Evolutionary conservation across 768 basidiomycete species (phyloP), one percentile per base, ranked within the genome.

Genomic region (Suillus subluteus): DNA sequence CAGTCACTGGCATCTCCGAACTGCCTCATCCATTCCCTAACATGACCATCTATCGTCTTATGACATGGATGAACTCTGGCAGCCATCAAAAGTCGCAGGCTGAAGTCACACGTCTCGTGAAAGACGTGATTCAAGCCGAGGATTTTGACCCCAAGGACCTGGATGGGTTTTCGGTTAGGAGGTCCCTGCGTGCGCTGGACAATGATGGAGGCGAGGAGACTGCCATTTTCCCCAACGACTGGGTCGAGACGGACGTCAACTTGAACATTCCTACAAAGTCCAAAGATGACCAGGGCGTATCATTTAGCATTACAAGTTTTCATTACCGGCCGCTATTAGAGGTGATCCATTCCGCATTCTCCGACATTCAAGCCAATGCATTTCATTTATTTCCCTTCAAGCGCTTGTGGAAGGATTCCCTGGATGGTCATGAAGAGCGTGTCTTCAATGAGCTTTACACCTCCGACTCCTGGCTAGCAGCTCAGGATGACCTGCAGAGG

Each of bases 321-420:
- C 63, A 40, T 35, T 72, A 65, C 30, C 54, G 70, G 12, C 68
- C 71, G 0, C 48, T 76, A 2, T 52, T 68, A 4, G 64, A 59
- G 0, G 68, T 73, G 0, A 66, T 75, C 0, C n/a, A 61, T 2
- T 37, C 66, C 0, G 70, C 66, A 5, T 69, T 72, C 23, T 2
- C 61, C 0, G 65, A 72, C 3, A 41, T 41, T 0, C 16, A 30
- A 0, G 21, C 68, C 0, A 71, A 67, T 23, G 4, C 21, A 12
- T 73, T 76, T 46, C 73, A 76, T 62, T 66, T 72, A 5, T 68
- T 55, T 0, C 75, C 75, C 0, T 75, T 73, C 70, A 71, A 70
- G 23, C 69, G 64, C 5, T 64, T 64, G 13, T 71, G 70, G 68
- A 48, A 64, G 21, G 26, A 52, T 2, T 66, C 65, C 0, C 21